These are phyloP conservation scores for Cordyceps javanica DNA, from an alignment of 2,329 filamentous ascomycete genomes.

Conservation along the genomic window DNA sequence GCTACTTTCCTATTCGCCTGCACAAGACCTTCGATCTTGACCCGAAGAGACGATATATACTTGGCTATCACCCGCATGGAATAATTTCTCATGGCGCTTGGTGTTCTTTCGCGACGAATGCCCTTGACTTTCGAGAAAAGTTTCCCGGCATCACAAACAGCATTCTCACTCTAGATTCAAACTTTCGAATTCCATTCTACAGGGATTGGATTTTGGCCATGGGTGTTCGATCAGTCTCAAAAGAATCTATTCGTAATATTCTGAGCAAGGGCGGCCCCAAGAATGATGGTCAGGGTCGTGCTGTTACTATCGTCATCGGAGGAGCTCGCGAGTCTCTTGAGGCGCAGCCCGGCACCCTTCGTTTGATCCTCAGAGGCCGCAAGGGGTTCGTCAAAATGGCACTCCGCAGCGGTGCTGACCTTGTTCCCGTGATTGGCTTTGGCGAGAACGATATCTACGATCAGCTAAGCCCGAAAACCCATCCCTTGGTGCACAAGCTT, in stretches of 20 bases:
- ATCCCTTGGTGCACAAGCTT: constrained; percentile 71
- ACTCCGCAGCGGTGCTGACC: constrained; percentile 82
- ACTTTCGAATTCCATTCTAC: constrained; percentile 91
- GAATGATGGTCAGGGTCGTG: constrained; percentile 81
- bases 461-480: constrained; percentile 69
- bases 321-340: constrained; percentile 90
- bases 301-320: constrained; percentile 91
- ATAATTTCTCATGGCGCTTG: constrained; percentile 98
- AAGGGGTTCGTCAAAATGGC: constrained; percentile 95
- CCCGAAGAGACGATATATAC: constrained; percentile 84
- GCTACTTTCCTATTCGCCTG: constrained; percentile 83
- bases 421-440: constrained; percentile 88
- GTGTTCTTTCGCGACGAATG: constrained; percentile 84
- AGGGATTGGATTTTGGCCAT: constrained; percentile 88
- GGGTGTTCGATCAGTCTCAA: constrained; percentile 82
- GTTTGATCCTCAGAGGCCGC: constrained; percentile 72
- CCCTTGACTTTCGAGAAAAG: constrained; percentile 75
- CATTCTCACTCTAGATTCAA: constrained; percentile 86
- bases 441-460: constrained; percentile 97
- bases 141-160: constrained; percentile 96
- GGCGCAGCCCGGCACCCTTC: constrained; percentile 69
- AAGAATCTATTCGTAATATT: constrained; percentile 53
- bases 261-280: constrained; percentile 74
- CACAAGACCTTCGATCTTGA: constrained; percentile 78
- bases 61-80: constrained; percentile 94